A percentile compares a stretch with the other conserved stretches of the same genome.
Conservation (phyloP, 441 rosid species). For the Erodium chrysanthum region DNA sequence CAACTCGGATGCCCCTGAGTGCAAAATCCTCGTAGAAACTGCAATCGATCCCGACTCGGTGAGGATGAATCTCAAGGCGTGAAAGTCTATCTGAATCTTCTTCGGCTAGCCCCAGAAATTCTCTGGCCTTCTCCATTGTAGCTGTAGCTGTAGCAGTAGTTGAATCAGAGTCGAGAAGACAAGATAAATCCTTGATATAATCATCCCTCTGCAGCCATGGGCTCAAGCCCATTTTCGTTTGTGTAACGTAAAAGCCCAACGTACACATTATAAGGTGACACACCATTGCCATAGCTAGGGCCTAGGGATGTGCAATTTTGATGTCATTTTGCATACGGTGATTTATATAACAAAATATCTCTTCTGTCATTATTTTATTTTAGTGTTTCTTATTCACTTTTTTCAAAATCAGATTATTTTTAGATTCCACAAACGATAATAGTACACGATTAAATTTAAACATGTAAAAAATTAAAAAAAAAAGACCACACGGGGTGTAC, state of each 20-base stretch:
- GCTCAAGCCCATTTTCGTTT: background rate
- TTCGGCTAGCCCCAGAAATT: conserved; percentile 34
- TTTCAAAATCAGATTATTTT: no score
- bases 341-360: no score
- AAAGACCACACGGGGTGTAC: no score
- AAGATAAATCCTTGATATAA: background rate
- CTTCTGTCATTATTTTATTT: no score
- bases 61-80: conserved; percentile 36
- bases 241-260: background rate
- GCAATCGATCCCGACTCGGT: conserved; percentile 26
- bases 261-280: background rate
- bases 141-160: background rate
- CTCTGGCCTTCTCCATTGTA: conserved; percentile 47
- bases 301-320: no score
- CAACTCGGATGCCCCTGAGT: conserved; percentile 59
- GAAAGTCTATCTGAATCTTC: conserved; percentile 36
- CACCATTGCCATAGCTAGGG: no score
- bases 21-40: conserved; percentile 66
- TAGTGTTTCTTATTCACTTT: no score
- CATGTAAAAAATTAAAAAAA: no score
- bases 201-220: background rate
- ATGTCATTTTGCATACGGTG: no score
- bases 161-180: background rate
- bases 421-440: no score
- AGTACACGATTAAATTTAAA: no score